Percentiles rank a stretch among this genome's conserved stretches.
Evolutionary conservation across 371 early-diverging fungal species (phyloP).

Genomic region (Apophysomyces trapeziformis): DNA sequence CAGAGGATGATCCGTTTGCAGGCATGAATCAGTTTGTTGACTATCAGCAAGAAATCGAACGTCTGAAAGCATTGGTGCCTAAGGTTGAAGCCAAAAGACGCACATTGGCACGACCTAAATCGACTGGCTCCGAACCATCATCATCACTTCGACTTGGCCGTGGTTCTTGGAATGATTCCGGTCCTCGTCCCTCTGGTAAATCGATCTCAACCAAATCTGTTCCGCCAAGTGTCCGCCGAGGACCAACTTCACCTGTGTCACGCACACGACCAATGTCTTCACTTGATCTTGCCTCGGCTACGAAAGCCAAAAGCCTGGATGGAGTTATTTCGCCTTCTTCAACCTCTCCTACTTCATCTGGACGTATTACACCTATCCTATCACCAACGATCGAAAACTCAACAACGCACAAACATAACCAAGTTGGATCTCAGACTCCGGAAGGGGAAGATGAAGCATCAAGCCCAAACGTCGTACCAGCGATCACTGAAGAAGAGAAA

Average conservation of each 20-base stretch:
- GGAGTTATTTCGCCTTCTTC: neutral
- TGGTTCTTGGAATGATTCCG: conserved; percentile 16
- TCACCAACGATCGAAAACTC: neutral
- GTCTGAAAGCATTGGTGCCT: conserved; percentile 49
- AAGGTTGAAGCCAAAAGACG: conserved; percentile 37
- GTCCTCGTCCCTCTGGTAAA: conserved; percentile 13
- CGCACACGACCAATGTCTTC: conserved; percentile 8
- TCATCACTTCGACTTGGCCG: conserved; percentile 10
- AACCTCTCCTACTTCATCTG: conserved; percentile 3
- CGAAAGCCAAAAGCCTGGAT: neutral
- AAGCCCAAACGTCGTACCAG: neutral
- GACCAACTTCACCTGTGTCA: conserved; percentile 10
- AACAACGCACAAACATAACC: neutral
- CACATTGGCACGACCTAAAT: conserved; percentile 15
- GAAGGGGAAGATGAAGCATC: conserved; percentile 3
- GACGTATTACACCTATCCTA: conserved; percentile 5
- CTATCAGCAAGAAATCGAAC: conserved; percentile 52
- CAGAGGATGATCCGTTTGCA: conserved; percentile 45
- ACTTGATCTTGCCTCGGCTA: neutral
- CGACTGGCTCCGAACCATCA: conserved; percentile 14
- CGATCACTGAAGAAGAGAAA: conserved; percentile 48
- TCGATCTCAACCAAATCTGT: conserved; percentile 15
- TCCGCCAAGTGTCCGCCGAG: conserved; percentile 7
- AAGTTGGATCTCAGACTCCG: conserved; percentile 4
- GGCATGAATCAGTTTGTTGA: conserved; percentile 51